Conservation (phyloP, 2,329 filamentous ascomycete species). For the Botrytis fabae region DNA sequence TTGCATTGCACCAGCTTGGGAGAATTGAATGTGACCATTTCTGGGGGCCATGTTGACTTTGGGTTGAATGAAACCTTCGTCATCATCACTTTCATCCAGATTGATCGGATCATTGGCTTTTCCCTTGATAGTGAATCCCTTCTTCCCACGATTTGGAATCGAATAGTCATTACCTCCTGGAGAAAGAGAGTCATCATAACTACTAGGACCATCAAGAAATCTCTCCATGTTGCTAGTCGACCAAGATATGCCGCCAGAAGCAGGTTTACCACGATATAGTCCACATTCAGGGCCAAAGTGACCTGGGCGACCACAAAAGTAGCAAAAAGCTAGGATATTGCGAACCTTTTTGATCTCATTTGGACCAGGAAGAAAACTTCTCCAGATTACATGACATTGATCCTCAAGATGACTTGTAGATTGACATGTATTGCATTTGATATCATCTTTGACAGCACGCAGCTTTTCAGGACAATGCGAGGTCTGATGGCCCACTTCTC, state of each 20-base stretch:
- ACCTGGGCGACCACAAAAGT: conserved; percentile 53
- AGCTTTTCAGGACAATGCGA: conserved; percentile 58
- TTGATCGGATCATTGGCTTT: conserved; percentile 37
- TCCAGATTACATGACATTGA: conserved; percentile 62
- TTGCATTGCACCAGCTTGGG: conserved; percentile 7
- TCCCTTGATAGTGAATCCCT: conserved; percentile 39
- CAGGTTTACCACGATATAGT: conserved; percentile 27
- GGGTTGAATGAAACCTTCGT: conserved; percentile 35
- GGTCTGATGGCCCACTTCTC: conserved; percentile 59
- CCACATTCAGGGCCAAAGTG: conserved; percentile 61
- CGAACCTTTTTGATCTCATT: conserved; percentile 50
- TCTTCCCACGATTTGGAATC: conserved; percentile 27
- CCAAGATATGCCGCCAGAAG: conserved; percentile 51
- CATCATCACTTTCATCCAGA: conserved; percentile 38
- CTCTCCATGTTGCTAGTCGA: conserved; percentile 49
- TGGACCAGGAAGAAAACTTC: conserved; percentile 50
- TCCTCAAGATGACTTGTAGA: conserved; percentile 57
- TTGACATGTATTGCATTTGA: conserved; percentile 61
- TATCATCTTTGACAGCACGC: conserved; percentile 51
- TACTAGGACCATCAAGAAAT: conserved; percentile 51
- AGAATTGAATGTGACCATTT: conserved; percentile 18
- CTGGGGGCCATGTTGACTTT: conserved; percentile 27
- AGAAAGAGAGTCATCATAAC: conserved; percentile 34
- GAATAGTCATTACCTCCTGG: conserved; percentile 36
- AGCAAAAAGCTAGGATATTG: conserved; percentile 54